Evolutionary conservation across 139 green algal genomes (phyloP), one percentile per base, ranked within the genome.

Genomic region (Micractinium sp.): DNA sequence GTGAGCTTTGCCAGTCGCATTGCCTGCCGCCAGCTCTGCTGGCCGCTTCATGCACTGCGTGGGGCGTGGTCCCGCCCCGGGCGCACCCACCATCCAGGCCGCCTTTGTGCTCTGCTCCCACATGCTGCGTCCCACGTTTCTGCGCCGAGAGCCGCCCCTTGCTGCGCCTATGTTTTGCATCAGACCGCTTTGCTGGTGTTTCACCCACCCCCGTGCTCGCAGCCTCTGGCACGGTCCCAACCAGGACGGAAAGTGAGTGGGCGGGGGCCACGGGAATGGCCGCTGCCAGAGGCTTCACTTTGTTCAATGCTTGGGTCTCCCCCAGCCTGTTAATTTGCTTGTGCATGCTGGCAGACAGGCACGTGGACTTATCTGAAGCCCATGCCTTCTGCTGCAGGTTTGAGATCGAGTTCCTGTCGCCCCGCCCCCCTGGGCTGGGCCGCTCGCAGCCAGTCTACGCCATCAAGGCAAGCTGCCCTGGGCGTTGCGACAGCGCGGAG

Each of bases 141-240:
- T n/a, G n/a, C n/a, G n/a, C n/a, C n/a, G n/a, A n/a, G n/a, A n/a
- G n/a, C n/a, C n/a, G n/a, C n/a, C n/a, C n/a, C n/a, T n/a, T n/a
- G n/a, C n/a, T n/a, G 47, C 47, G 5, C 47, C 9, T 56, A 56
- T 56, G 47, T 56, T 56, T n/a, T 9, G 47, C 47, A 56, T 5
- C 67, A 77, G 36, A 1, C 22, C 18, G 22, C 23, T n/a, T 15
- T 77, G 71, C 71, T 33, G 23, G 4, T 77, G 71, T 77, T 0
- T 39, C 9, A 16, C 47, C 47, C 9, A 9, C 9, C 47, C 9
- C 47, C 47, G 29, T 77, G 71, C 31, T 63, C 76, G 85, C 74
- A 90, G 63, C 84, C 86, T 94, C 53, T 98, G 96, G 96, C 94
- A 97, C 90, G 96, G 94, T 0, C 96, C 96, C 20, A 96, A 97